Evolutionary conservation across 768 basidiomycete species (phyloP), one percentile per base, ranked within the genome.

Genomic region (Auriculariales sp.): DNA sequence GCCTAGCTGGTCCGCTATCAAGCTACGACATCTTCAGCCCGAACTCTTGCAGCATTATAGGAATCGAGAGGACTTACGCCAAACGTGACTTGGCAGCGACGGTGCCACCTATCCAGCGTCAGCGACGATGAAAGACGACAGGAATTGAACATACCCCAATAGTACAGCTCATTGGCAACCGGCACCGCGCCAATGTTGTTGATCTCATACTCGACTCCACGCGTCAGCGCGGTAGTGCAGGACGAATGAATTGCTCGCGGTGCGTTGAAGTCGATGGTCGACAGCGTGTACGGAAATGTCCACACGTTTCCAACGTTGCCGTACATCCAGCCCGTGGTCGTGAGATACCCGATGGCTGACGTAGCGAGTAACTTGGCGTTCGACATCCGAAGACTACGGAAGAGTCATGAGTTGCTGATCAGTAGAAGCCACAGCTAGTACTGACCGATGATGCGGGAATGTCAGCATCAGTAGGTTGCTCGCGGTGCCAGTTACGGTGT

Each of bases 251-350:
- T 62, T 27, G 55, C 46, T 28, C 65, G 59, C 33, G 65, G 64
- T 3, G 65, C 59, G 50, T 61, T 61, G 60, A 61, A 65, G 22
- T 57, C 59, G 50, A 65, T 65, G 15, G 62, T 64, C 1, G 65
- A 58, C 27, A 66, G 57, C 28, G 58, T 48, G 46, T 66, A 66
- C 3, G 49, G 53, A 28, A 65, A 48, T 25, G 57, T 57, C 65
- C 65, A 66, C 3, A 60, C 53, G 31, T 63, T 63, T 3, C 64
- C 65, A 30, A 64, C 32, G 1, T 59, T 58, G 1, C 63, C 63
- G 50, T 65, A 64, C 64, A 65, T 66, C 45, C 60, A 58, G 1
- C 65, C 65, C 49, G 63, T 66, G 22, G 64, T 61, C 6, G 60
- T 63, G 39, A 66, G 56, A 47, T 66, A 65, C 27, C 59, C 62